Conservation (phyloP, 1,139 yeast species). For the Wickerhamiella infanticola region DNA sequence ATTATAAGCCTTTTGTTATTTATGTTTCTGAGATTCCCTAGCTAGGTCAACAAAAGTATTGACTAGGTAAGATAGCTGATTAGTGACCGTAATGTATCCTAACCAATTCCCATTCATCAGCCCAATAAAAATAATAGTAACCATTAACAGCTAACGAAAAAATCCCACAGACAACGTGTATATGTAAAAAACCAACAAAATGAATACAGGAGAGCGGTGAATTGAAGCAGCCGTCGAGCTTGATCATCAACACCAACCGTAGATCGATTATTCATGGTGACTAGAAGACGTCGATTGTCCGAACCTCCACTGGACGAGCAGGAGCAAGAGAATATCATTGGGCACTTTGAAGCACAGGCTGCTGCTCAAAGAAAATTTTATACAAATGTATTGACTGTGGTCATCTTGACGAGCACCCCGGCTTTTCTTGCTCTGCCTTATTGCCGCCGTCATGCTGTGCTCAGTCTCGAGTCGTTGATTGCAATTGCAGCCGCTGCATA, state of each 20-base stretch:
- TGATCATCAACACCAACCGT: too few relatives aligned
- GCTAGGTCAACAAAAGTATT: neutral
- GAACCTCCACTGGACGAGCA: conserved; percentile 7
- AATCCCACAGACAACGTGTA: too few relatives aligned
- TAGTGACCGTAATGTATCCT: too few relatives aligned
- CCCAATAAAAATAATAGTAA: too few relatives aligned
- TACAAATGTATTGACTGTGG: conserved; percentile 10
- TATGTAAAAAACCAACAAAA: too few relatives aligned
- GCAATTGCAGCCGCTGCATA: conserved; percentile 17
- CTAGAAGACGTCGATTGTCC: neutral
- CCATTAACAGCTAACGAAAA: too few relatives aligned
- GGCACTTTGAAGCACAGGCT: conserved; percentile 17
- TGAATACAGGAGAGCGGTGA: too few relatives aligned
- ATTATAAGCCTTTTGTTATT: conserved; percentile 88
- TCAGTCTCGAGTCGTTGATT: conserved; percentile 20
- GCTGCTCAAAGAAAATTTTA: conserved; percentile 14
- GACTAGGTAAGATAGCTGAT: too few relatives aligned
- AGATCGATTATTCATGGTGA: neutral
- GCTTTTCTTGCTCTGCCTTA: conserved; percentile 19
- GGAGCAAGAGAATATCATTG: conserved; percentile 21
- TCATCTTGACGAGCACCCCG: conserved; percentile 23
- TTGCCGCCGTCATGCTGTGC: conserved; percentile 19
- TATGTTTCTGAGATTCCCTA: conserved; percentile 36
- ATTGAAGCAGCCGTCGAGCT: too few relatives aligned
- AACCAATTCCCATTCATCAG: too few relatives aligned